Base-by-base conservation (phyloP, 345 rosid species). In the Raphanus sativus region DNA sequence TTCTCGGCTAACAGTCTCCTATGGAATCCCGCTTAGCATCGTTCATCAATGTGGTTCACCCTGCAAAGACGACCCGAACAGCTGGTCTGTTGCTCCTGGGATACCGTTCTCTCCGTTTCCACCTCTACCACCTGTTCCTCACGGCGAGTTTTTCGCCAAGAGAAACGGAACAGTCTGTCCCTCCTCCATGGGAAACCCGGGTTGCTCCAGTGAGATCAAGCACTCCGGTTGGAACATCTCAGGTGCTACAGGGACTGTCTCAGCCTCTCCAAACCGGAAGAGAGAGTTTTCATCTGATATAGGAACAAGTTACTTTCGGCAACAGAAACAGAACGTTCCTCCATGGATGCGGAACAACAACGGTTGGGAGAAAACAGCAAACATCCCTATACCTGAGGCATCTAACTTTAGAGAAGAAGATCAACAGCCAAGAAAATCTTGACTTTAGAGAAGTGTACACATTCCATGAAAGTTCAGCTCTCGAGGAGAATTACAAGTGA, bases 71-170 rank as follows among this genome's bases (percentile, higher is more conserved):
- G 82, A 68, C 50, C 69, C 59, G 1, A 86, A 72, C 40, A 73
- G 83, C 78, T 92, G 99, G 97, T 80, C 70, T 50, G 67, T 88
- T 73, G 97, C 94, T 83, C 98, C 98, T 3, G 94, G 97, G 70
- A 76, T 91, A 76, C 90, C 96, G 62, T 93, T 93, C 80, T 83
- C 78, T 73, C 98, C 99, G 16, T 95, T 87, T 78, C 98, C 98
- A 26, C 98, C 98, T 36, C 73, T 87, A 42, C 98, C 98, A 1
- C 87, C 89, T 65, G 56, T 73, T 72, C 89, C 97, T 73, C 81
- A 71, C 8, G 62, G 71, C 12, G 82, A 74, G 38, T 80, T 80
- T 64, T 56, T 33, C 6, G 61, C 82, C 5, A 84, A 69, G 79
- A 83, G 83, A 77, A 85, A 77, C 40, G 69, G 61, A 32, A 65